A percentile compares a stretch with the other conserved stretches of the same genome.
These are phyloP conservation scores for Nasturtium officinale DNA, from an alignment of 345 rosid species.

Conservation along the genomic window DNA sequence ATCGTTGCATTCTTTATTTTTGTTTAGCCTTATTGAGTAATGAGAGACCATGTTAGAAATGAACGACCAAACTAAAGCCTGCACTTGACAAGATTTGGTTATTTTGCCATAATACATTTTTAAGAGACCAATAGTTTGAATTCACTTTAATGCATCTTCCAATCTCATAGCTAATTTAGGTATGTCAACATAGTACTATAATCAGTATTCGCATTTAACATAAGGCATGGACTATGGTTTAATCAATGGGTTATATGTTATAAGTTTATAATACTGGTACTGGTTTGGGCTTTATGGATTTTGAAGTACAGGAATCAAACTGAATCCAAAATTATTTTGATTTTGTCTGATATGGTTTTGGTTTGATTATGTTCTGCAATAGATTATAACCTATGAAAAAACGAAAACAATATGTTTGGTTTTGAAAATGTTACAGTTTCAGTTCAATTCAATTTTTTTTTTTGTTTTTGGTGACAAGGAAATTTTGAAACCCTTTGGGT, in stretches of 20 bases:
- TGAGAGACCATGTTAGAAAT: slow-evolving; percentile 24
- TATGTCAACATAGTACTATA: neutral
- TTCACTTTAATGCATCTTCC: slow-evolving; percentile 11
- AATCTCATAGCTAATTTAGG: neutral
- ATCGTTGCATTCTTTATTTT: slow-evolving; percentile 24
- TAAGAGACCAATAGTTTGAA: slow-evolving; percentile 22
- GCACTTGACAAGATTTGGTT: slow-evolving; percentile 19
- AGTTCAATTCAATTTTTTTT: too few species aligned
- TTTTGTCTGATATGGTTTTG: neutral
- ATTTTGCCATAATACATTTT: slow-evolving; percentile 8
- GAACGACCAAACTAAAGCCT: slow-evolving; percentile 13
- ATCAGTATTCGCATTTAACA: neutral
- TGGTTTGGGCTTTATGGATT: neutral
- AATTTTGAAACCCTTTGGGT: neutral
- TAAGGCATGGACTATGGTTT: neutral
- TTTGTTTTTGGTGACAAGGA: neutral
- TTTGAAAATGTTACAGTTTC: neutral
- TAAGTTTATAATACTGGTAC: neutral
- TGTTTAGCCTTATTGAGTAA: slow-evolving; percentile 23
- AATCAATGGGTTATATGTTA: neutral
- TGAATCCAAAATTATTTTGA: neutral
- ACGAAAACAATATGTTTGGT: neutral
- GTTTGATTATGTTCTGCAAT: neutral
- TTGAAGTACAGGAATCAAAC: neutral
- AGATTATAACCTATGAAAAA: neutral